Evolutionary conservation across 2,329 filamentous ascomycete genomes (phyloP), one percentile per base, ranked within the genome.

Genomic region (Fusarium sp.): DNA sequence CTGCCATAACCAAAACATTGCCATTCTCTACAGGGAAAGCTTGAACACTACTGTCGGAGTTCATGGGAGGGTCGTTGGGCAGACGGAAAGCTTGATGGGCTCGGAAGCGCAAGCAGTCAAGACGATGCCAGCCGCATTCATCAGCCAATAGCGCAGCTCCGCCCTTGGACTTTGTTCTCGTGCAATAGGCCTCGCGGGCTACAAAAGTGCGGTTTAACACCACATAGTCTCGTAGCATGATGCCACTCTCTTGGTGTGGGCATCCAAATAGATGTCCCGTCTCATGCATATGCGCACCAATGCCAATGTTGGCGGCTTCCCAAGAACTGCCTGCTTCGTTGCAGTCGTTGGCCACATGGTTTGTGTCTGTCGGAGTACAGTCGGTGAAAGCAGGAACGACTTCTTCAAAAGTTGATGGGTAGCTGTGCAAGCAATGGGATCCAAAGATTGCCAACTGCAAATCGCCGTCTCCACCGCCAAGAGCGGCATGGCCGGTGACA

Each of bases 281-380:
- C 80, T 98, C 94, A 79, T 97, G 95, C 49, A 98, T 81, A 79
- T 98, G 95, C 12, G 94, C 94, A 10, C 95, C 95, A 70, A 98
- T 97, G 30, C 94, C 94, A 65, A 97, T 92, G 74, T 95, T 97
- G 27, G 93, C 94, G n/a, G 94, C 90, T 79, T 98, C 95, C 95
- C 95, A 98, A 48, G 90, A 96, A 77, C 93, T 97, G 25, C 94
- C 94, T 9, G 91, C 91, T 71, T 97, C 93, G 73, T 92, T 92
- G 78, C 90, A 93, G 77, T 97, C 93, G 75, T 98, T 97, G 18
- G 92, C 92, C 40, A 97, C 90, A 73, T 88, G 87, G 41, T 89
- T 87, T 12, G 90, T 92, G 77, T 98, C 93, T 1, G 94, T 98
- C 32, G 91, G 89, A 4, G 94, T 97, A 79, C 94, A 97, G 79